Base-by-base conservation (phyloP, 768 basidiomycete species). In the Tricholoma hemisulphureum region DNA sequence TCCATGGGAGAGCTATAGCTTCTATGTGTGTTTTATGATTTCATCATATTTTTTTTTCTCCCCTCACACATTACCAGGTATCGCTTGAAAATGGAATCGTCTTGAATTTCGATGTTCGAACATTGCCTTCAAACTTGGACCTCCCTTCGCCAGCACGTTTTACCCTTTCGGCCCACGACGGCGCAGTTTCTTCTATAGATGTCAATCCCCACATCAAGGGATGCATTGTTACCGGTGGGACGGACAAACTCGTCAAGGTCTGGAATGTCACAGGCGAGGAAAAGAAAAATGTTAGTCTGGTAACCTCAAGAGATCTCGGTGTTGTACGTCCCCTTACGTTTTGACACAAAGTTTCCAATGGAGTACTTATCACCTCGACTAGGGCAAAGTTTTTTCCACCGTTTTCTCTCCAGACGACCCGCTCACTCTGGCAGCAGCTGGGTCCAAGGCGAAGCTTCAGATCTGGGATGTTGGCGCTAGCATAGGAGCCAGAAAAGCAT, bases 321-420 rank as follows among this genome's bases (percentile, higher is more conserved):
- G 85, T 98, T 49, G 95, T 97, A 75, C 23, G 85, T 80, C 29
- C 56, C 41, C 29, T 26, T 20, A 11, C 41, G 52, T 49, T 31
- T 55, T 41, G n/a, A n/a, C n/a, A n/a, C 20, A 18, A 6, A 46
- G n/a, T 43, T 13, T 6, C 23, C 56, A 18, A 52, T 34, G 43
- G 26, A 35, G 7, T 14, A 2, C 53, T 54, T 11, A 58, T 54
- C 64, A 41, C 31, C 31, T 29, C 13, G 13, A 57, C 48, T 61
- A 97, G 95, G 97, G 97, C 73, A 96, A 96, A 79, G 93, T 98
- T 6, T 99, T 99, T 75, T 91, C 95, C 6, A 80, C 88, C 0
- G 79, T 83, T 0, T 98, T 89, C 78, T 98, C 95, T 6, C 96
- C 97, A 0, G 96, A 98, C 69, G 91, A 95, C 66, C 90, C 95